A percentile compares a stretch with the other conserved stretches of the same genome.
These are phyloP conservation scores for Pseudogymnoascus sp. DNA, from an alignment of 2,329 filamentous ascomycete species.

Conservation along the genomic window DNA sequence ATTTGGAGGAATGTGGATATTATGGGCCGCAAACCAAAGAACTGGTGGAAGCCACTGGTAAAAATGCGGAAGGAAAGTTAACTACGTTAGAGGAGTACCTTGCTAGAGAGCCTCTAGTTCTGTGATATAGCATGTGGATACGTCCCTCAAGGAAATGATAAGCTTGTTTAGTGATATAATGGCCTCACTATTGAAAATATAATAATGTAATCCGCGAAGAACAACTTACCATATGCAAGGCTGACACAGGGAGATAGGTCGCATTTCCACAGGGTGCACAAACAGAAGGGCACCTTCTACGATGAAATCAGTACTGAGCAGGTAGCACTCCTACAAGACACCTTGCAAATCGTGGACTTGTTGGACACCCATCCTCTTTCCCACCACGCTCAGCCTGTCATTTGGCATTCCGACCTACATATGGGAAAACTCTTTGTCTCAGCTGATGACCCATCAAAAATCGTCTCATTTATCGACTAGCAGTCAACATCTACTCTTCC, in stretches of 20 bases:
- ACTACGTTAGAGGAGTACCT: too few species aligned
- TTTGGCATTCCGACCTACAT: conserved; percentile 36
- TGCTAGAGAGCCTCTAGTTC: too few species aligned
- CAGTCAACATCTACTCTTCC: conserved; percentile 33
- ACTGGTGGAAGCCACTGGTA: too few species aligned
- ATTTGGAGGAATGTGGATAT: too few species aligned
- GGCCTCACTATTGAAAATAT: too few species aligned
- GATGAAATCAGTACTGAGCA: background rate
- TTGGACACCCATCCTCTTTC: background rate
- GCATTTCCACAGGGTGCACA: background rate
- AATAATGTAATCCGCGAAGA: too few species aligned
- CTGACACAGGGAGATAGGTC: background rate
- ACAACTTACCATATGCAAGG: too few species aligned
- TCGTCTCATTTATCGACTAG: conserved; percentile 37
- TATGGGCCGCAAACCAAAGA: too few species aligned
- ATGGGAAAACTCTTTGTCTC: conserved; percentile 37
- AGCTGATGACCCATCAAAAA: conserved; percentile 30
- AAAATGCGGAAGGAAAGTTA: too few species aligned
- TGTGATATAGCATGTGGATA: too few species aligned
- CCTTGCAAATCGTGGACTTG: background rate
- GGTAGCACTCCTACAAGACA: background rate
- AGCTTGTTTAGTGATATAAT: too few species aligned
- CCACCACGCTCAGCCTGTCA: background rate
- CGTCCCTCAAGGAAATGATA: too few species aligned
- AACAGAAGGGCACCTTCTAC: background rate